Evolutionary conservation across 768 basidiomycete species (phyloP).

Genomic region (Exsudoporus frostii): DNA sequence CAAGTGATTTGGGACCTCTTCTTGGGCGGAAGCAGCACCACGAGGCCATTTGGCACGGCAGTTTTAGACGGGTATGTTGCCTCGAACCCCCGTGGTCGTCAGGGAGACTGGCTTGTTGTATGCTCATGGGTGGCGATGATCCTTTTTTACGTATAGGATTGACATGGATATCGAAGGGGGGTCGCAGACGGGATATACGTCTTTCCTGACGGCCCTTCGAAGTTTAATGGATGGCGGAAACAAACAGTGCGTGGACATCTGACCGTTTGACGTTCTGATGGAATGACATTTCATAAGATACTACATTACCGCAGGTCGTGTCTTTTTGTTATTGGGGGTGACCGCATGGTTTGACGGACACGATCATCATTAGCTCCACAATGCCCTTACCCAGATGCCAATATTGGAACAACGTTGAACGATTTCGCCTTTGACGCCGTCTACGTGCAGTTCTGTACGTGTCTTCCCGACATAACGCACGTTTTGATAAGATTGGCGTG

Average conservation of each 20-base stretch:
- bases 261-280: background rate
- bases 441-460: slow-evolving; percentile 48
- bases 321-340: background rate
- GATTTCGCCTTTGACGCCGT: slow-evolving; percentile 45
- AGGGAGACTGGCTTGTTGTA: background rate
- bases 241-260: slow-evolving; percentile 21
- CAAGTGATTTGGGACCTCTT: slow-evolving; percentile 68
- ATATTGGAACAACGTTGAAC: slow-evolving; percentile 41
- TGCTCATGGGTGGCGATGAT: background rate
- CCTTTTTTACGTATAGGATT: slow-evolving; percentile 19
- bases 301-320: slow-evolving; percentile 41
- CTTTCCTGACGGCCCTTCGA: slow-evolving; percentile 30
- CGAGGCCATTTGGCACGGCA: slow-evolving; percentile 68
- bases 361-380: slow-evolving; percentile 31
- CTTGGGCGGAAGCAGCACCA: slow-evolving; percentile 58
- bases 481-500: background rate
- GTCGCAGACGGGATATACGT: slow-evolving; percentile 24
- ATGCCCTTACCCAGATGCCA: slow-evolving; percentile 48
- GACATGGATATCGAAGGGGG: slow-evolving; percentile 53
- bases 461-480: background rate
- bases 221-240: slow-evolving; percentile 27
- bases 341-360: slow-evolving; percentile 2
- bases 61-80: slow-evolving; percentile 62
- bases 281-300: slow-evolving; percentile 27
- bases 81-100: background rate